Conservation (phyloP, 768 basidiomycete species). For the Leucosporidium yakuticum region DNA sequence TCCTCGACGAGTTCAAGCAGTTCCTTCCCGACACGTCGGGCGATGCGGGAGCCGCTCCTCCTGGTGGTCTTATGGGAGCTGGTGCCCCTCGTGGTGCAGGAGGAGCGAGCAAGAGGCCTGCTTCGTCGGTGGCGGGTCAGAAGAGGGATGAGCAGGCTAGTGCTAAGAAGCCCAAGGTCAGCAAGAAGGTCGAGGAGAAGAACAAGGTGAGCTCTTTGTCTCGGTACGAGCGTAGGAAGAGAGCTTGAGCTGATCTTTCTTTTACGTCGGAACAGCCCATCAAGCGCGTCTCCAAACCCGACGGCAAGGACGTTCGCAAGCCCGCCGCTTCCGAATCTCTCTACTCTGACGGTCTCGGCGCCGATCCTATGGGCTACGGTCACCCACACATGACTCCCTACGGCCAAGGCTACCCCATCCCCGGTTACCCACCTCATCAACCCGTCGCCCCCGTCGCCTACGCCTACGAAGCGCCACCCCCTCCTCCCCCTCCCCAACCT, state of each 20-base stretch:
- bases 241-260: not conserved
- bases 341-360: not conserved
- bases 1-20: conserved; percentile 37
- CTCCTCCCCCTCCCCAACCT: conserved; percentile 27
- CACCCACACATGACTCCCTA: not conserved
- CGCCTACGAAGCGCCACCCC: conserved; percentile 33
- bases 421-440: not conserved
- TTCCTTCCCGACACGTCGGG: conserved; percentile 34
- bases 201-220: not conserved
- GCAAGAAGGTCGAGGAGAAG: conserved; percentile 3
- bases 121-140: not conserved
- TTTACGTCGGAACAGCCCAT: not conserved
- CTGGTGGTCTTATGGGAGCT: not conserved
- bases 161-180: conserved; percentile 8
- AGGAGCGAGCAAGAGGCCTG: not conserved
- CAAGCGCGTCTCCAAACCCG: not conserved
- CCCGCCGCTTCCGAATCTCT: not conserved
- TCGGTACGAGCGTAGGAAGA: not conserved
- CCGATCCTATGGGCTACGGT: not conserved
- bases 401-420: conserved; percentile 5
- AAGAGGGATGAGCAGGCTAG: not conserved
- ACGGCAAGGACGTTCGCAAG: conserved; percentile 1
- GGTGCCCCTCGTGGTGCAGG: not conserved
- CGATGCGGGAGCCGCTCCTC: not conserved
- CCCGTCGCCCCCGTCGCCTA: conserved; percentile 1